phyloP scores from a whole-genome alignment of 2,329 filamentous ascomycete species.

The Ascochyta viciae-villosae region DNA sequence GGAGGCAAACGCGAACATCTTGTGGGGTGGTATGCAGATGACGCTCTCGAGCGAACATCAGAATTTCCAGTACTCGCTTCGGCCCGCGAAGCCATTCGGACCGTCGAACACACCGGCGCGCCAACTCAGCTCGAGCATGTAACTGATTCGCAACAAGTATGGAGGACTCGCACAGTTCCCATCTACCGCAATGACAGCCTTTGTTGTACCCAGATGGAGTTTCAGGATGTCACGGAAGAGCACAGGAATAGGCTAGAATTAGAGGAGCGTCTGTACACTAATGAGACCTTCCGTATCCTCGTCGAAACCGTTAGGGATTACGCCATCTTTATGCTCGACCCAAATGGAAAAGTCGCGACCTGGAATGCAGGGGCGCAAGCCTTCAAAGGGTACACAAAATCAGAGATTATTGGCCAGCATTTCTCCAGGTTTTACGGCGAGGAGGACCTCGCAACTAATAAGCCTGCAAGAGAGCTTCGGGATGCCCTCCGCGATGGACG shows the following conservation, averaged over 20 bases:
- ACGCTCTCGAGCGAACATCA: slow-evolving; percentile 45
- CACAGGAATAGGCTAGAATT: slow-evolving; percentile 46
- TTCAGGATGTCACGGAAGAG: slow-evolving; percentile 48
- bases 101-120: slow-evolving; percentile 46
- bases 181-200: slow-evolving; percentile 51
- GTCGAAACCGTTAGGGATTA: slow-evolving; percentile 68
- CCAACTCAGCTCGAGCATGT: slow-evolving; percentile 47
- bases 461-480: slow-evolving; percentile 61
- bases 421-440: slow-evolving; percentile 65
- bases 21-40: slow-evolving; percentile 49
- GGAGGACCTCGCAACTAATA: slow-evolving; percentile 58
- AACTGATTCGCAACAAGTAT: slow-evolving; percentile 30
- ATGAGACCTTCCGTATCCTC: slow-evolving; percentile 66
- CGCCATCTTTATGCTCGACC: slow-evolving; percentile 68
- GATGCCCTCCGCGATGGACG: slow-evolving; percentile 63
- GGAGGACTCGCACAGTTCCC: slow-evolving; percentile 52
- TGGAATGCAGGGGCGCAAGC: slow-evolving; percentile 65
- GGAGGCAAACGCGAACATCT: slow-evolving; percentile 43
- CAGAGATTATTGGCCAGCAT: slow-evolving; percentile 65
- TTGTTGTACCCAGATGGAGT: slow-evolving; percentile 54
- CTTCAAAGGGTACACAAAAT: slow-evolving; percentile 62
- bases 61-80: slow-evolving; percentile 47
- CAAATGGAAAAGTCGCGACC: slow-evolving; percentile 61
- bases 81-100: slow-evolving; percentile 47
- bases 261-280: slow-evolving; percentile 54